These are phyloP conservation scores for Dentiscutata heterogama DNA, from an alignment of 371 early-diverging fungal species.

Conservation along the genomic window DNA sequence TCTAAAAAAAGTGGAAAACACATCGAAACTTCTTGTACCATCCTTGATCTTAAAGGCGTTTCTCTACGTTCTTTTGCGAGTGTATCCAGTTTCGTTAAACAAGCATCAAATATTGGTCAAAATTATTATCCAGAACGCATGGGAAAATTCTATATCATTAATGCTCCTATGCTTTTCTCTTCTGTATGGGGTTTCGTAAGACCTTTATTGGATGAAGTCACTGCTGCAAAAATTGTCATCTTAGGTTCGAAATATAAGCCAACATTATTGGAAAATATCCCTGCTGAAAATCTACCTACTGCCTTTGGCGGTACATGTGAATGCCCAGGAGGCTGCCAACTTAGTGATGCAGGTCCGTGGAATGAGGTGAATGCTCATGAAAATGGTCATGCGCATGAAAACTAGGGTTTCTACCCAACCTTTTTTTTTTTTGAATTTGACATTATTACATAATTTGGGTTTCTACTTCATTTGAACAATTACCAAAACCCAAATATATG, in stretches of 20 bases:
- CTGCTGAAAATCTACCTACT: conserved; percentile 65
- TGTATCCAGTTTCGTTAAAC: conserved; percentile 67
- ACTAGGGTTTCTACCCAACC: no score
- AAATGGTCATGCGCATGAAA: no score
- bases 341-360: conserved; percentile 65
- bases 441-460: no score
- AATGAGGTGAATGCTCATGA: conserved; percentile 5
- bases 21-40: conserved; percentile 76
- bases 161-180: conserved; percentile 79
- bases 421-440: no score
- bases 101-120: conserved; percentile 73
- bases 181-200: conserved; percentile 76
- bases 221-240: conserved; percentile 77
- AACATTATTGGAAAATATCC: conserved; percentile 66
- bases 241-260: conserved; percentile 63
- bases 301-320: conserved; percentile 70
- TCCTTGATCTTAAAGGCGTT: conserved; percentile 77
- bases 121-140: conserved; percentile 85
- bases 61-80: conserved; percentile 65
- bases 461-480: no score
- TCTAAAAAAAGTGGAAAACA: conserved; percentile 61
- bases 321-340: conserved; percentile 65
- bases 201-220: conserved; percentile 75
- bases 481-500: no score
- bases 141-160: conserved; percentile 80